Conservation (phyloP, 306 rosid genomes). For the Pyrus betulifolia region DNA sequence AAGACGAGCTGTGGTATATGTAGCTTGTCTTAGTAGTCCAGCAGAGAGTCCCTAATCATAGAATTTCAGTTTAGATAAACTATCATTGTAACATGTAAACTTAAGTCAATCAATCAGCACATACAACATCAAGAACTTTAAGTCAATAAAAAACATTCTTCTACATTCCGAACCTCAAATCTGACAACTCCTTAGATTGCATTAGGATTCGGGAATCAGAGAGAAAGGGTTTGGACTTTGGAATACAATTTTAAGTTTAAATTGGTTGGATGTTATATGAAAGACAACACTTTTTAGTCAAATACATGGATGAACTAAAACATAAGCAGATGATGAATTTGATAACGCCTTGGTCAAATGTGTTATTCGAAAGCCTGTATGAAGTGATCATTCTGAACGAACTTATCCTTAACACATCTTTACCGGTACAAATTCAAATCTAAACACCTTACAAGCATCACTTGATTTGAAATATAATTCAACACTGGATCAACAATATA, state of each 20-base stretch:
- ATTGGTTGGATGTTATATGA: not conserved
- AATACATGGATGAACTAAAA: not conserved
- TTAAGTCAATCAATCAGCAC: not conserved
- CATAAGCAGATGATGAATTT: not conserved
- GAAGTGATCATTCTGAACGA: not conserved
- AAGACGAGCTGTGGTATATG: conserved; percentile 96
- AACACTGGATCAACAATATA: not conserved
- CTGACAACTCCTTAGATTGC: not conserved
- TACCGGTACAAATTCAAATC: not conserved
- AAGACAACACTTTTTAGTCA: not conserved
- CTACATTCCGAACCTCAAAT: not conserved
- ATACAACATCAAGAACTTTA: not conserved
- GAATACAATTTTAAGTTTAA: not conserved
- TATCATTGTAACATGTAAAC: not conserved
- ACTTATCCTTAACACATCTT: not conserved
- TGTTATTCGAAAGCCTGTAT: not conserved
- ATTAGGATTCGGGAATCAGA: not conserved
- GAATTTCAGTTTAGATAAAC: conserved; percentile 16
- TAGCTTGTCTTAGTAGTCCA: conserved; percentile 94
- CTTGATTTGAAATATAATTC: not conserved
- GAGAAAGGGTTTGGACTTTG: not conserved
- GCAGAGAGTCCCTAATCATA: conserved; percentile 86
- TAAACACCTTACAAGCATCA: not conserved
- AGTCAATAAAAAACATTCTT: not conserved
- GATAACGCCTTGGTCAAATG: not conserved